These are phyloP conservation scores for Termitomyces eurrhizus DNA, from an alignment of 768 basidiomycete genomes.

Conservation along the genomic window DNA sequence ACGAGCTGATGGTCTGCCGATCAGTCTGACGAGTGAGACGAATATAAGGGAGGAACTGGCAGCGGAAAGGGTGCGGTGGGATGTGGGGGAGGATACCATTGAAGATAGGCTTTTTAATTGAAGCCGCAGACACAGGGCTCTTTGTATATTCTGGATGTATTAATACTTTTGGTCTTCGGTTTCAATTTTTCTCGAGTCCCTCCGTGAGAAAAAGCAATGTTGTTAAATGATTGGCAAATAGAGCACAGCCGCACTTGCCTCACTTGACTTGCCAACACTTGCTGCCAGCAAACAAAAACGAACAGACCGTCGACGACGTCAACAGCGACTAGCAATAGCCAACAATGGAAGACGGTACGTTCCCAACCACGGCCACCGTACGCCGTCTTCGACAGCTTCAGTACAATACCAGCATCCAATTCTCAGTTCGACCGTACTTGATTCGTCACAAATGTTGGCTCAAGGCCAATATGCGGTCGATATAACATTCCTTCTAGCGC, in stretches of 20 bases:
- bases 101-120: conserved; percentile 19
- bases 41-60: conserved; percentile 14
- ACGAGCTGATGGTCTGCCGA: conserved; percentile 18
- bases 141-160: neutral
- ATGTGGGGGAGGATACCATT: conserved; percentile 22
- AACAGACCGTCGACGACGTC: conserved; percentile 3
- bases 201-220: conserved; percentile 8
- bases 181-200: neutral
- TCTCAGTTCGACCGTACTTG: conserved; percentile 19
- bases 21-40: conserved; percentile 14
- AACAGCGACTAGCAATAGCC: conserved; percentile 14
- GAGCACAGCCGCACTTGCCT: neutral
- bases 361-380: conserved; percentile 66
- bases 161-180: neutral
- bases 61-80: conserved; percentile 20
- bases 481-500: conserved; percentile 6
- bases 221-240: conserved; percentile 4
- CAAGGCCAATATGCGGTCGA: conserved; percentile 33
- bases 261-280: neutral
- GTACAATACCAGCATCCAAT: conserved; percentile 22
- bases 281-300: conserved; percentile 11
- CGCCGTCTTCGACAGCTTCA: conserved; percentile 29
- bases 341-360: conserved; percentile 74
- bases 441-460: conserved; percentile 35
- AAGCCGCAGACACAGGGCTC: neutral